These are phyloP conservation scores for Cytospora piceae DNA, from an alignment of 2,329 filamentous ascomycete species.

Conservation along the genomic window DNA sequence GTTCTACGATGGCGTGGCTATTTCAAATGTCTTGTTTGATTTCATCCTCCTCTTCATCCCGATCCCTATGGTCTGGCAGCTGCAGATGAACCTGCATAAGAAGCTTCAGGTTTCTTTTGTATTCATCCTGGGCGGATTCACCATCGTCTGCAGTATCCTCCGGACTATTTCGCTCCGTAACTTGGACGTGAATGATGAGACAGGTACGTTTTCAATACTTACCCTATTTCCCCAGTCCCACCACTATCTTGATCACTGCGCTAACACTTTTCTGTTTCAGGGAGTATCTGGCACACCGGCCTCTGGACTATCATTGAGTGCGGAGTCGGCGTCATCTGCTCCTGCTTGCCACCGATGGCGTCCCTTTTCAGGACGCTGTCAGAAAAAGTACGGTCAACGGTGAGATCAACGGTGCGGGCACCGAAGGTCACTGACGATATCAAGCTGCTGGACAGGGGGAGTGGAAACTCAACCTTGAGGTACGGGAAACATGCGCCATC, in stretches of 20 bases:
- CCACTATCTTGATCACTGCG: background rate
- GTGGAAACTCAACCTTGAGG: too few species aligned
- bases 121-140: background rate
- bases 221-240: background rate
- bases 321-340: background rate
- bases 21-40: background rate
- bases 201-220: background rate
- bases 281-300: background rate
- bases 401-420: background rate
- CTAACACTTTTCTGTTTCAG: background rate
- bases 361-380: background rate
- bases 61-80: conserved; percentile 1
- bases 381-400: background rate
- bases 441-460: background rate
- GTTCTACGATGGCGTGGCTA: conserved; percentile 2
- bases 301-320: conserved; percentile 7
- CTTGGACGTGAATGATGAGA: background rate
- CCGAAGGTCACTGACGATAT: background rate
- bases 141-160: background rate
- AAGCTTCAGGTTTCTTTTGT: conserved; percentile 2
- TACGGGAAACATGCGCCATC: too few species aligned
- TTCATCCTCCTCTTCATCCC: background rate
- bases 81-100: background rate
- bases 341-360: background rate
- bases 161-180: background rate